Evolutionary conservation across 208 protist species (phyloP).

Genomic region (Trypanosoma congolense): DNA sequence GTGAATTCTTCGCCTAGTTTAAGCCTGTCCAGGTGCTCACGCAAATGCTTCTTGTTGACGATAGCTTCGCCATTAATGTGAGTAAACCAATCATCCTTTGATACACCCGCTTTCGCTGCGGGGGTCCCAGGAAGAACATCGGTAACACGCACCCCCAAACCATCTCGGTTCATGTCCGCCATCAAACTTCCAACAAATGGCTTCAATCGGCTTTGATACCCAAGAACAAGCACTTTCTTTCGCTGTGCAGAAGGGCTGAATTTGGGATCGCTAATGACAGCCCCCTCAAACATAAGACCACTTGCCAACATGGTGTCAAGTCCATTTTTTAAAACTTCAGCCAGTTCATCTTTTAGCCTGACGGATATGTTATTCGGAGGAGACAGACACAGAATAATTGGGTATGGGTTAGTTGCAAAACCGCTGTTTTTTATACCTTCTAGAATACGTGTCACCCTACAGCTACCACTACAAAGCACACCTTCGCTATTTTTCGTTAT

Average conservation of each 20-base stretch:
- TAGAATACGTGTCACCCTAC: conserved; percentile 49
- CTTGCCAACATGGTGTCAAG: conserved; percentile 64
- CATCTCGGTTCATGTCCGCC: conserved; percentile 87
- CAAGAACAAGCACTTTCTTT: conserved; percentile 80
- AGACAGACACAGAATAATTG: conserved; percentile 75
- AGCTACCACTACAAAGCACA: conserved; percentile 53
- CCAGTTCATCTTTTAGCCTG: conserved; percentile 55
- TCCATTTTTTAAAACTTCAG: conserved; percentile 41
- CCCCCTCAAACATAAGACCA: conserved; percentile 86
- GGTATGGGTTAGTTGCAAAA: conserved; percentile 71
- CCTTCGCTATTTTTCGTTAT: conserved; percentile 41
- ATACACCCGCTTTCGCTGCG: conserved; percentile 70
- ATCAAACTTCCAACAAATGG: conserved; percentile 84
- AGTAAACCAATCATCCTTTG: conserved; percentile 87
- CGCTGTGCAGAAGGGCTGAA: conserved; percentile 81
- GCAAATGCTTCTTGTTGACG: conserved; percentile 76
- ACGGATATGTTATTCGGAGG: conserved; percentile 33
- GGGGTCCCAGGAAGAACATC: conserved; percentile 76
- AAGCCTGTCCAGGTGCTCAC: conserved; percentile 48
- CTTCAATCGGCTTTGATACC: conserved; percentile 61
- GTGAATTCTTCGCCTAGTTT: conserved; percentile 80
- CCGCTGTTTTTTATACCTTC: conserved; percentile 66
- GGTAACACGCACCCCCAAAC: conserved; percentile 82
- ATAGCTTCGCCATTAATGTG: conserved; percentile 75
- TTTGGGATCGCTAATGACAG: conserved; percentile 83